Conservation (phyloP, 805 yeast species). For the Clavispora asparagi region DNA sequence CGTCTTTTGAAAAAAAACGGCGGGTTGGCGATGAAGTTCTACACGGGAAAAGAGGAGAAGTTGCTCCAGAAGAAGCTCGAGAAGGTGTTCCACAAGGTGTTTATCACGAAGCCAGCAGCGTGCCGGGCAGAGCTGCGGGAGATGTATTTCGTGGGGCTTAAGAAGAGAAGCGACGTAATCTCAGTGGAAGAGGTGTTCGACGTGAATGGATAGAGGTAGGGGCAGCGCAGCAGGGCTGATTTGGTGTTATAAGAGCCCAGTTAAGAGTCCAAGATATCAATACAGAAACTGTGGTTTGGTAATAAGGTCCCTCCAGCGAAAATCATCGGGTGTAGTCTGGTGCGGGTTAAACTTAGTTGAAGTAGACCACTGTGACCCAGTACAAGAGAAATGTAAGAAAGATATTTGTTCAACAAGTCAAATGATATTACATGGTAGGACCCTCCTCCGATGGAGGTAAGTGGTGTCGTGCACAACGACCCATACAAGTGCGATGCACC, state of each 20-base stretch:
- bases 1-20: conserved; percentile 71
- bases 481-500: neutral
- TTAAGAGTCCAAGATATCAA: too few relatives aligned
- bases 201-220: neutral
- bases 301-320: too few relatives aligned
- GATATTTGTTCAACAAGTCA: too few relatives aligned
- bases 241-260: too few relatives aligned
- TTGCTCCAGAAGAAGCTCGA: conserved; percentile 55
- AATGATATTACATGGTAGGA: too few relatives aligned
- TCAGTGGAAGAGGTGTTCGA: conserved; percentile 3
- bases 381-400: too few relatives aligned
- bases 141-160: conserved; percentile 69
- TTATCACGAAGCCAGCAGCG: conserved; percentile 74
- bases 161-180: conserved; percentile 28
- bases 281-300: too few relatives aligned
- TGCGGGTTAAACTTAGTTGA: too few relatives aligned
- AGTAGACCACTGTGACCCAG: too few relatives aligned
- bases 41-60: conserved; percentile 74
- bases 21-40: conserved; percentile 73
- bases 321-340: too few relatives aligned
- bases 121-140: conserved; percentile 78
- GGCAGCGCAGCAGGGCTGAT: too few relatives aligned
- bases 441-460: too few relatives aligned
- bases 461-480: neutral
- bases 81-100: conserved; percentile 56